These are phyloP conservation scores for Salvia hispanica DNA, from an alignment of 257 asterid genomes.

Conservation along the genomic window DNA sequence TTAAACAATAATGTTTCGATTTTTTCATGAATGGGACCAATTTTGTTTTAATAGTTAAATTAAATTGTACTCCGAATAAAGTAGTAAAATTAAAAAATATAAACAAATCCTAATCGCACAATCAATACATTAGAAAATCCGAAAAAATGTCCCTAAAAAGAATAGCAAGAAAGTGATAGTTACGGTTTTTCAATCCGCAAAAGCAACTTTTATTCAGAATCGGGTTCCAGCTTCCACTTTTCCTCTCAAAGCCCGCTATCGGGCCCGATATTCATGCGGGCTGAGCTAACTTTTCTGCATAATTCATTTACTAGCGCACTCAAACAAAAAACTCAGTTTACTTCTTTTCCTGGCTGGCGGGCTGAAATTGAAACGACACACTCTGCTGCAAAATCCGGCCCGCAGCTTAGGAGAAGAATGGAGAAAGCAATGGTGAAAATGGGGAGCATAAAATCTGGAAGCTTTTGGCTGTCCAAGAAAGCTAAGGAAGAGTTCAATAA, in stretches of 20 bases:
- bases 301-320: neutral
- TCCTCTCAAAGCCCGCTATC: constrained; percentile 39
- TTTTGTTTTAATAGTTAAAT: too few relatives aligned
- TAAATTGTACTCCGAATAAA: too few relatives aligned
- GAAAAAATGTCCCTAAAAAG: neutral
- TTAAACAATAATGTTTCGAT: too few relatives aligned
- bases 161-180: neutral
- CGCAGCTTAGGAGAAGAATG: constrained; percentile 40
- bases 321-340: constrained; percentile 2
- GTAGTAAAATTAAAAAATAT: too few relatives aligned
- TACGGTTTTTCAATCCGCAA: neutral
- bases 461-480: constrained; percentile 76
- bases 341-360: constrained; percentile 2
- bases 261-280: constrained; percentile 35
- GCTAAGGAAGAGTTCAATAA: constrained; percentile 70
- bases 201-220: constrained; percentile 19
- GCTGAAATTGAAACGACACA: neutral
- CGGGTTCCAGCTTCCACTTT: constrained; percentile 34
- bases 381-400: constrained; percentile 4
- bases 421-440: constrained; percentile 65
- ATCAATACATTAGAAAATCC: too few relatives aligned
- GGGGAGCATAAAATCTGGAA: constrained; percentile 69
- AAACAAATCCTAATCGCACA: too few relatives aligned
- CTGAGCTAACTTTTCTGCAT: constrained; percentile 28
- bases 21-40: too few relatives aligned